phyloP scores from a whole-genome alignment of 73 alveolate species.

The Loxodes magnus region DNA sequence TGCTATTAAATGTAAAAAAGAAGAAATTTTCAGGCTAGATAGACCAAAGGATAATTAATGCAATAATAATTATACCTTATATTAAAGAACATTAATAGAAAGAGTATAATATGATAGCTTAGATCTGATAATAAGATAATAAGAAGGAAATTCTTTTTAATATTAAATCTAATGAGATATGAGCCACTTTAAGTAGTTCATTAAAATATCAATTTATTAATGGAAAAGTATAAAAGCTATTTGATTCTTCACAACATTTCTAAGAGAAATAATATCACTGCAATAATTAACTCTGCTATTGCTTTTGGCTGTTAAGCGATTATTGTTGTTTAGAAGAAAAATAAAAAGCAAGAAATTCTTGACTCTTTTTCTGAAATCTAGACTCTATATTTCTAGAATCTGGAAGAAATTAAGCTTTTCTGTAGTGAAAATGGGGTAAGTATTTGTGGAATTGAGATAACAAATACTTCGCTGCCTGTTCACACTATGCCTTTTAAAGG shows the following conservation, averaged over 20 bases:
- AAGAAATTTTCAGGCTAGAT: no score
- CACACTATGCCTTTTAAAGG: conserved; percentile 61
- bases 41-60: no score
- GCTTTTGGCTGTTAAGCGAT: conserved; percentile 31
- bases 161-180: no score
- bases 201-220: no score
- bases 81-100: no score
- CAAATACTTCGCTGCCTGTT: conserved; percentile 57
- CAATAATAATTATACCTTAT: no score
- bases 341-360: conserved; percentile 30
- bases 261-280: conserved; percentile 40
- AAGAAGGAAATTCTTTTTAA: no score
- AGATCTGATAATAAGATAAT: no score
- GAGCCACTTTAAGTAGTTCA: no score
- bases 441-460: conserved; percentile 74
- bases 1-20: no score
- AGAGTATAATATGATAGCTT: no score
- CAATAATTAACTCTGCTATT: conserved; percentile 32
- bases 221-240: conserved; percentile 1
- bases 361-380: conserved; percentile 28
- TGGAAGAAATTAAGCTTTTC: conserved; percentile 37
- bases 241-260: conserved; percentile 16
- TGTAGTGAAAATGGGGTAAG: conserved; percentile 28
- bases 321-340: conserved; percentile 33
- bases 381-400: conserved; percentile 32